phyloP scores from a whole-genome alignment of 2,329 filamentous ascomycete genomes.

The Aspergillus aculeatus region DNA sequence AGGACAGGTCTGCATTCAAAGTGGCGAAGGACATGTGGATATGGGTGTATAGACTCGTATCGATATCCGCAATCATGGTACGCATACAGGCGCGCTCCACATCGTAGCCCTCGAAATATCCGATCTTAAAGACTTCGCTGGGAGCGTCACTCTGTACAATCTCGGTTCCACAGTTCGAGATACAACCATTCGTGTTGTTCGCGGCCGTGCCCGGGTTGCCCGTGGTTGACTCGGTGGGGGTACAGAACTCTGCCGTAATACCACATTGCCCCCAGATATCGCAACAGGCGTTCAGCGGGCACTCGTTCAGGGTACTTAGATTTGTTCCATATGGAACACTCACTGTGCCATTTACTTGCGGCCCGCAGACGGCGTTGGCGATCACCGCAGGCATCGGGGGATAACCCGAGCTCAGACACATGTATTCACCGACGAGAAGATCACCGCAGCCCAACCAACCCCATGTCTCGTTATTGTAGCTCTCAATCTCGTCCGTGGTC shows the following conservation, averaged over 20 bases:
- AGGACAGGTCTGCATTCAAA: slow-evolving; percentile 32
- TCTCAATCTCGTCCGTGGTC: neutral
- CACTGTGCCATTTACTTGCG: slow-evolving; percentile 37
- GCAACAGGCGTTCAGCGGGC: slow-evolving; percentile 47
- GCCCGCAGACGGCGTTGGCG: slow-evolving; percentile 47
- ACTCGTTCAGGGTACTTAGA: slow-evolving; percentile 46
- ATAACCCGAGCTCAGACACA: slow-evolving; percentile 44
- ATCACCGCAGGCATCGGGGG: slow-evolving; percentile 43
- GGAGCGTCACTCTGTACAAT: slow-evolving; percentile 31
- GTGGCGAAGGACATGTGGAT: slow-evolving; percentile 42
- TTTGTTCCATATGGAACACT: slow-evolving; percentile 17
- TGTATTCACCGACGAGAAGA: slow-evolving; percentile 30
- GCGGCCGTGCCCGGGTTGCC: slow-evolving; percentile 41
- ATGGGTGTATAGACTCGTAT: slow-evolving; percentile 26
- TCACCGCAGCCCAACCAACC: slow-evolving; percentile 44
- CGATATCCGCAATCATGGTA: too few species aligned
- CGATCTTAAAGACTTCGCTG: slow-evolving; percentile 24
- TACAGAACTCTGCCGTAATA: slow-evolving; percentile 47
- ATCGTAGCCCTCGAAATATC: slow-evolving; percentile 37
- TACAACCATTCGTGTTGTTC: slow-evolving; percentile 38
- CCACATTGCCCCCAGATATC: slow-evolving; percentile 50
- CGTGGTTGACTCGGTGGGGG: slow-evolving; percentile 20
- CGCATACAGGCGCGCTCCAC: slow-evolving; percentile 27
- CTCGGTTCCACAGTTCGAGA: slow-evolving; percentile 45
- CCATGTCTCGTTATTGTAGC: slow-evolving; percentile 48